These are phyloP conservation scores for Chrysopogon serrulatus DNA, from an alignment of 176 grass and related monocot genomes.

Conservation along the genomic window DNA sequence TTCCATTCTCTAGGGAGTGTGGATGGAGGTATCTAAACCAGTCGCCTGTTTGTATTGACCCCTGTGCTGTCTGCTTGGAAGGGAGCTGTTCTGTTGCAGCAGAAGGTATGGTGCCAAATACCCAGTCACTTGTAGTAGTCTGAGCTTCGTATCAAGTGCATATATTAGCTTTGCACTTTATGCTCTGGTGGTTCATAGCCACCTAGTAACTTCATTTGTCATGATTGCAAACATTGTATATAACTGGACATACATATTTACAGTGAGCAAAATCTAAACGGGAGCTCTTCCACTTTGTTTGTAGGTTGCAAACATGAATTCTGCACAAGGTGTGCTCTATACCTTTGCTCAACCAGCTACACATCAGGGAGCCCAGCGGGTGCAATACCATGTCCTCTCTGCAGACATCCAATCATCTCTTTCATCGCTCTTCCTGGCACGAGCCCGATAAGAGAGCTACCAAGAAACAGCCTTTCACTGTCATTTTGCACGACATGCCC, in stretches of 20 bases:
- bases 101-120: slow-evolving; percentile 48
- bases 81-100: slow-evolving; percentile 78
- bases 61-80: slow-evolving; percentile 92
- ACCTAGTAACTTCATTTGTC: not conserved
- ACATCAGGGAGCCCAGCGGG: slow-evolving; percentile 55
- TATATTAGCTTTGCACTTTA: not conserved
- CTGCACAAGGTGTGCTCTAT: slow-evolving; percentile 94
- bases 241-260: not conserved
- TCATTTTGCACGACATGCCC: slow-evolving; percentile 80
- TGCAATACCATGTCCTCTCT: slow-evolving; percentile 82
- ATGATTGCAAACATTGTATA: not conserved
- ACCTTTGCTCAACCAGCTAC: slow-evolving; percentile 83
- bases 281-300: slow-evolving; percentile 1
- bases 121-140: slow-evolving; percentile 5
- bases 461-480: slow-evolving; percentile 67
- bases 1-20: slow-evolving; percentile 63
- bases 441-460: slow-evolving; percentile 57
- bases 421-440: slow-evolving; percentile 53
- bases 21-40: slow-evolving; percentile 71
- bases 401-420: slow-evolving; percentile 69
- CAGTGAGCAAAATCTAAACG: not conserved
- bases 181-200: slow-evolving; percentile 7
- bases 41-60: slow-evolving; percentile 67
- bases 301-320: slow-evolving; percentile 97
- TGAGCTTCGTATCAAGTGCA: not conserved